A percentile compares a stretch with the other conserved stretches of the same genome.
Conservation (phyloP, 108 stramenopile species). For the Thalassiosira profunda region DNA sequence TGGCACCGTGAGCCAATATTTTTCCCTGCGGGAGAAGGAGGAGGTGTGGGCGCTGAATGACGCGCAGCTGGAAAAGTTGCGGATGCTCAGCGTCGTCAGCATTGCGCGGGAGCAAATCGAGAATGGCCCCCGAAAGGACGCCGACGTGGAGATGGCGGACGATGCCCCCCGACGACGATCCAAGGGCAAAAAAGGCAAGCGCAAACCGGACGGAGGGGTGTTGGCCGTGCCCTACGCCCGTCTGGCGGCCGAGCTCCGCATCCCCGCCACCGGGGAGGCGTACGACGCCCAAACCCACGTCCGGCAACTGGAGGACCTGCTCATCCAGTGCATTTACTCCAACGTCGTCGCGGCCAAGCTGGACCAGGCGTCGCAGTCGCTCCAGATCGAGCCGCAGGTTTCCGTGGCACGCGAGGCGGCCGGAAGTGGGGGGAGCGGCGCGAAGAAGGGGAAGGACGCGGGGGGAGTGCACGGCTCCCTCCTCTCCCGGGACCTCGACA, state of each 20-base stretch:
- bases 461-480: slow-evolving; percentile 30
- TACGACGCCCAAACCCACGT: slow-evolving; percentile 7
- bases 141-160: slow-evolving; percentile 15
- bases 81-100: slow-evolving; percentile 45
- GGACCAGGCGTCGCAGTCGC: slow-evolving; percentile 34
- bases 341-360: slow-evolving; percentile 37
- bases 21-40: slow-evolving; percentile 3
- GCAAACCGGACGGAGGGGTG: no score
- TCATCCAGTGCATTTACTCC: slow-evolving; percentile 48
- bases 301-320: slow-evolving; percentile 40
- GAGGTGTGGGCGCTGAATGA: slow-evolving; percentile 44
- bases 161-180: no score
- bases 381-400: slow-evolving; percentile 13
- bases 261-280: not conserved
- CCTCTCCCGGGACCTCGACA: slow-evolving; percentile 29
- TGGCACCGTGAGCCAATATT: slow-evolving; percentile 30
- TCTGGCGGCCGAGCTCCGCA: slow-evolving; percentile 18
- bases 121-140: not conserved
- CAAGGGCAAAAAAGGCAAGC: no score
- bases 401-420: not conserved
- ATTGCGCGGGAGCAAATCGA: slow-evolving; percentile 13
- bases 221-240: slow-evolving; percentile 34
- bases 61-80: slow-evolving; percentile 36
- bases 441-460: not conserved
- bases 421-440: not conserved